Conservation (phyloP, 768 basidiomycete genomes). For the Dictyophora rubrovolvata region DNA sequence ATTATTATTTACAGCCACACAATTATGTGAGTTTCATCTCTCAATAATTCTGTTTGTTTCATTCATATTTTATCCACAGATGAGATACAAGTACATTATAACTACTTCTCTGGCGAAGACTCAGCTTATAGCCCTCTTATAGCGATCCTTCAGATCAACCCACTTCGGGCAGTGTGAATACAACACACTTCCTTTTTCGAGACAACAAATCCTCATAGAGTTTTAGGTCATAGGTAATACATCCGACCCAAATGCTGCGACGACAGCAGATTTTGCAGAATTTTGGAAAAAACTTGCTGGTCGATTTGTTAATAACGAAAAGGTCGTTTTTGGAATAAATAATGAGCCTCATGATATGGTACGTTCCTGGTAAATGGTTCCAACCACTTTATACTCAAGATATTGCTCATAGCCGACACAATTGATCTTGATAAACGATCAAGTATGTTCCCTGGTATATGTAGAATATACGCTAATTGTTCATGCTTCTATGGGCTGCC, state of each 20-base stretch:
- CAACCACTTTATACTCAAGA: neutral
- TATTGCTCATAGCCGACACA: conserved; percentile 25
- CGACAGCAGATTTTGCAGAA: conserved; percentile 19
- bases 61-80: conserved; percentile 12
- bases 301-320: conserved; percentile 27
- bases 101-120: neutral
- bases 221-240: conserved; percentile 34
- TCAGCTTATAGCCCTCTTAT: neutral
- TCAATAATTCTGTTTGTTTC: neutral
- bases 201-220: neutral
- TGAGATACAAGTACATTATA: conserved; percentile 35
- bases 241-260: conserved; percentile 34
- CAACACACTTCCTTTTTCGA: neutral
- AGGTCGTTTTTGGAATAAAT: conserved; percentile 35
- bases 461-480: neutral
- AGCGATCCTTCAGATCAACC: conserved; percentile 37
- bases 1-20: conserved; percentile 21
- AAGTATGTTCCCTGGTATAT: conserved; percentile 13
- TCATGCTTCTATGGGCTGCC: conserved; percentile 19
- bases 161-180: conserved; percentile 31
- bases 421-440: conserved; percentile 32
- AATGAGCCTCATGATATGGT: conserved; percentile 41
- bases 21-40: conserved; percentile 22
- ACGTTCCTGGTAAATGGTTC: neutral
- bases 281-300: conserved; percentile 1